A percentile compares a stretch with the other conserved stretches of the same genome.
phyloP scores from a whole-genome alignment of 495 filamentous ascomycete genomes.

The Oidiodendron maius region DNA sequence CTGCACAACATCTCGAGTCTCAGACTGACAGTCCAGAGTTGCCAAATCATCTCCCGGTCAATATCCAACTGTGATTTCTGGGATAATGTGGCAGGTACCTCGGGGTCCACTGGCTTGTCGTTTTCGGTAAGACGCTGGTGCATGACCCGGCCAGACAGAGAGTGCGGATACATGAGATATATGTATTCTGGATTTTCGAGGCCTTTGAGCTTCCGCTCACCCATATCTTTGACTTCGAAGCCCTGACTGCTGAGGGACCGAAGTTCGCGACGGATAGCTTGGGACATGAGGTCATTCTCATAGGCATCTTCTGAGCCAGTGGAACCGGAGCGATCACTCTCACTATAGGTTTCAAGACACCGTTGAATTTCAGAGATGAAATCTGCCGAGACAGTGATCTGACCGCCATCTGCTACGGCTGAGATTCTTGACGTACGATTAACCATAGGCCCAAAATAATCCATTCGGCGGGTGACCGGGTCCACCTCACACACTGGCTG shows the following conservation, averaged over 20 bases:
- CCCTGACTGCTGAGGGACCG: slow-evolving; percentile 84
- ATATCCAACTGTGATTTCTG: slow-evolving; percentile 38
- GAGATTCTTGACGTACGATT: slow-evolving; percentile 93
- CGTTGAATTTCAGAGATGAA: slow-evolving; percentile 95
- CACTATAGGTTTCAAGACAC: slow-evolving; percentile 76
- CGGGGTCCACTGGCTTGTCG: slow-evolving; percentile 10
- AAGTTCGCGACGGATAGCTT: slow-evolving; percentile 80
- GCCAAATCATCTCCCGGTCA: slow-evolving; percentile 80
- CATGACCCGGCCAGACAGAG: slow-evolving; percentile 72
- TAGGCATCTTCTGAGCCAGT: slow-evolving; percentile 62
- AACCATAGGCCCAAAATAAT: slow-evolving; percentile 99
- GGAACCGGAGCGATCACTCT: slow-evolving; percentile 63
- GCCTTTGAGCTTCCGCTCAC: slow-evolving; percentile 88
- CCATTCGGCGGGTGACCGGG: slow-evolving; percentile 95
- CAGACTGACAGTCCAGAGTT: slow-evolving; percentile 81
- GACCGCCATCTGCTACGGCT: slow-evolving; percentile 90
- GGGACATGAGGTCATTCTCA: slow-evolving; percentile 63
- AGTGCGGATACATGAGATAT: slow-evolving; percentile 87
- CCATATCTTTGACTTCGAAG: slow-evolving; percentile 94
- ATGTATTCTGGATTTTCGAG: slow-evolving; percentile 96
- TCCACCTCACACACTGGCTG: slow-evolving; percentile 91
- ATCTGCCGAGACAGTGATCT: slow-evolving; percentile 93
- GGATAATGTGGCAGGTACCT: slow-evolving; percentile 20
- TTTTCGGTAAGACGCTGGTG: slow-evolving; percentile 29
- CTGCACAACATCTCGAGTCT: slow-evolving; percentile 90